A percentile compares a stretch with the other conserved stretches of the same genome.
These are phyloP conservation scores for Fusarium liriodendri DNA, from an alignment of 2,329 filamentous ascomycete species.

Conservation along the genomic window DNA sequence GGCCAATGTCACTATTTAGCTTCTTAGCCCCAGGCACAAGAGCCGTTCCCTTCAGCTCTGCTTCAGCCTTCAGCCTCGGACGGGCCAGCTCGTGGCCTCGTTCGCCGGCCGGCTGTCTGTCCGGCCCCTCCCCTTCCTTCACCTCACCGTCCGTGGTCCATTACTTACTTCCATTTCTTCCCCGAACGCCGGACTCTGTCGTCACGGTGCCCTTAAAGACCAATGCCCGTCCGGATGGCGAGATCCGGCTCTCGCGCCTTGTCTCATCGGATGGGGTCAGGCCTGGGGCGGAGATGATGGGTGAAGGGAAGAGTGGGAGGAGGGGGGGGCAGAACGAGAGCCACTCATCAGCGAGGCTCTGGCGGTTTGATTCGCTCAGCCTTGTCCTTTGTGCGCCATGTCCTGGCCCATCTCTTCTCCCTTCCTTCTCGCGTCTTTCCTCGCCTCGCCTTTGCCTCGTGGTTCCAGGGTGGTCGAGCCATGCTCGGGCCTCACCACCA, in stretches of 20 bases:
- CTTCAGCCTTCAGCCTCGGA: slow-evolving; percentile 36
- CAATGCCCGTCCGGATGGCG: slow-evolving; percentile 35
- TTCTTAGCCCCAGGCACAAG: slow-evolving; percentile 28
- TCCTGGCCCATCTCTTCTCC: slow-evolving; percentile 23
- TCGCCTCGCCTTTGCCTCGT: slow-evolving; percentile 42
- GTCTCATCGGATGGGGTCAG: slow-evolving; percentile 30
- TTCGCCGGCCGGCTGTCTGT: neutral
- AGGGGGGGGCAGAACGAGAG: slow-evolving; percentile 13
- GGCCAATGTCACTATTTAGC: slow-evolving; percentile 30
- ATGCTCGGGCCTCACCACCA: slow-evolving; percentile 24
- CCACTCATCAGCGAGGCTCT: slow-evolving; percentile 36
- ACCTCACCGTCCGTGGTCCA: neutral
- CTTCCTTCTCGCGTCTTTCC: slow-evolving; percentile 29
- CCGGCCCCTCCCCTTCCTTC: neutral
- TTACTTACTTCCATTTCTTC: slow-evolving; percentile 14
- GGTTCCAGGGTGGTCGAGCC: slow-evolving; percentile 37
- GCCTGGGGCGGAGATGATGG: slow-evolving; percentile 19
- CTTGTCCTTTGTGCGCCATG: slow-evolving; percentile 28
- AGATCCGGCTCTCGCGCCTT: slow-evolving; percentile 28
- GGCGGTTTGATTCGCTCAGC: slow-evolving; percentile 40
- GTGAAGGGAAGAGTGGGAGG: slow-evolving; percentile 25
- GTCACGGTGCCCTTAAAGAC: slow-evolving; percentile 26
- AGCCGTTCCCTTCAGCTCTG: slow-evolving; percentile 22
- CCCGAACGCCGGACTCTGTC: slow-evolving; percentile 14
- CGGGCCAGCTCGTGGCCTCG: slow-evolving; percentile 25